A percentile compares a stretch with the other conserved stretches of the same genome.
phyloP scores from a whole-genome alignment of 352 stramenopile genomes.

The Elongisporangium prolatum region DNA sequence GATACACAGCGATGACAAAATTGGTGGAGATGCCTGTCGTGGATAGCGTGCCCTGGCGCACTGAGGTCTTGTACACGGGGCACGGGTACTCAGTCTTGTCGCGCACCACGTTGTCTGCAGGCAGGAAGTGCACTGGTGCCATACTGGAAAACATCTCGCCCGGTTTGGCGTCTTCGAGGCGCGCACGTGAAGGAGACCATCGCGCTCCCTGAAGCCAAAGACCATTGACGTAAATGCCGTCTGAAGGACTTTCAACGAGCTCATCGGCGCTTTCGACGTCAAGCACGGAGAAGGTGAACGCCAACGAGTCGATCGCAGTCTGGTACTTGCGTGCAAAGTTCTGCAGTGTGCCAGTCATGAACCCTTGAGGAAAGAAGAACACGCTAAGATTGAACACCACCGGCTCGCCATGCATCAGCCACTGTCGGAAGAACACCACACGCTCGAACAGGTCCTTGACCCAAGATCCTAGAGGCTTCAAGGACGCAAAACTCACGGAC shows the following conservation, averaged over 20 bases:
- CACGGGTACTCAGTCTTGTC: slow-evolving; percentile 78
- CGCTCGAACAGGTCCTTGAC: slow-evolving; percentile 86
- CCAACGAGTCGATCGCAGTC: slow-evolving; percentile 92
- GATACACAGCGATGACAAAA: slow-evolving; percentile 90
- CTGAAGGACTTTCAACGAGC: slow-evolving; percentile 57
- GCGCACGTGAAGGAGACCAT: slow-evolving; percentile 65
- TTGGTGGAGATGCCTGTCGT: slow-evolving; percentile 94
- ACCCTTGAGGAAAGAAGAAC: slow-evolving; percentile 96
- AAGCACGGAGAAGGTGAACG: slow-evolving; percentile 88
- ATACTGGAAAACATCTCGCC: slow-evolving; percentile 93
- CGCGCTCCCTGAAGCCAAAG: slow-evolving; percentile 86
- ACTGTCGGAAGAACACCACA: slow-evolving; percentile 90
- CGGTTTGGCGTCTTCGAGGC: slow-evolving; percentile 78
- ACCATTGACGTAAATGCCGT: slow-evolving; percentile 92
- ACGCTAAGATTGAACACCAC: slow-evolving; percentile 88
- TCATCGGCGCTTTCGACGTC: slow-evolving; percentile 51
- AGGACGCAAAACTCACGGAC: slow-evolving; percentile 88
- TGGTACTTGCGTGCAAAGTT: slow-evolving; percentile 95
- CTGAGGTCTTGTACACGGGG: slow-evolving; percentile 94
- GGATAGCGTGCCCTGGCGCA: slow-evolving; percentile 87
- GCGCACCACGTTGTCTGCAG: slow-evolving; percentile 70
- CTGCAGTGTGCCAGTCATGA: slow-evolving; percentile 95
- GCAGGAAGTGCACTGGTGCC: slow-evolving; percentile 89
- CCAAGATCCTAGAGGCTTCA: slow-evolving; percentile 92
- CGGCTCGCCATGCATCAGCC: slow-evolving; percentile 90